A percentile compares a stretch with the other conserved stretches of the same genome.
Evolutionary conservation across 306 rosid genomes (phyloP).

Genomic region (Sesbania bispinosa): DNA sequence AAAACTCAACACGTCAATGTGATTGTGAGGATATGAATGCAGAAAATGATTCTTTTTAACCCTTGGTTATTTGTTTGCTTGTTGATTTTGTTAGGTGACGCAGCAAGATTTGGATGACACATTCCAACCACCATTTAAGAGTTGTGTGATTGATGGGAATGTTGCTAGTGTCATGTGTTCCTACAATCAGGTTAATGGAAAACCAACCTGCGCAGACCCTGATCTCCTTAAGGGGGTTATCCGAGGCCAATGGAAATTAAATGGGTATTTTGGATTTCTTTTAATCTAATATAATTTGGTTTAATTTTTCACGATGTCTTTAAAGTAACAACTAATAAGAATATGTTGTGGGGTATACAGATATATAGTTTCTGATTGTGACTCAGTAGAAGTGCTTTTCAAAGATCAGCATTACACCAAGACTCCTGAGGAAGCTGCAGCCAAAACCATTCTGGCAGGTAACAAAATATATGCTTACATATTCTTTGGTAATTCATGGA

Average conservation of each 20-base stretch:
- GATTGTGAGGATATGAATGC: background rate
- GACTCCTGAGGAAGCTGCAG: slow-evolving; percentile 97
- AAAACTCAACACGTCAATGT: background rate
- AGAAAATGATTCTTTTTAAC: background rate
- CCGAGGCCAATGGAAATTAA: slow-evolving; percentile 90
- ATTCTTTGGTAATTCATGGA: background rate
- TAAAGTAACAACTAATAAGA: background rate
- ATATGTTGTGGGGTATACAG: slow-evolving; percentile 43
- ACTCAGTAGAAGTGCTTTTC: slow-evolving; percentile 76
- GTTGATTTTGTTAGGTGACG: slow-evolving; percentile 48
- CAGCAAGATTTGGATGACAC: slow-evolving; percentile 96
- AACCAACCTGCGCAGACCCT: slow-evolving; percentile 95
- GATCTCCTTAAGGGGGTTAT: slow-evolving; percentile 86
- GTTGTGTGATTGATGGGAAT: slow-evolving; percentile 95
- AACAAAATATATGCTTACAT: background rate
- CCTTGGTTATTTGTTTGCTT: background rate
- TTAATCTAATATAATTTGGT: background rate
- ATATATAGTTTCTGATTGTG: slow-evolving; percentile 94
- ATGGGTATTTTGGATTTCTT: slow-evolving; percentile 56
- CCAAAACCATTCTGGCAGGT: slow-evolving; percentile 76
- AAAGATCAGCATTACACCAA: slow-evolving; percentile 84
- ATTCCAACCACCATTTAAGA: slow-evolving; percentile 93
- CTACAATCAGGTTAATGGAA: slow-evolving; percentile 92
- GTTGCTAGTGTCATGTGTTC: slow-evolving; percentile 99
- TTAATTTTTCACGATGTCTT: background rate